Evolutionary conservation across 352 stramenopile species (phyloP), one percentile per base, ranked within the genome.

Genomic region (Phytopythium cucurbitacearum): DNA sequence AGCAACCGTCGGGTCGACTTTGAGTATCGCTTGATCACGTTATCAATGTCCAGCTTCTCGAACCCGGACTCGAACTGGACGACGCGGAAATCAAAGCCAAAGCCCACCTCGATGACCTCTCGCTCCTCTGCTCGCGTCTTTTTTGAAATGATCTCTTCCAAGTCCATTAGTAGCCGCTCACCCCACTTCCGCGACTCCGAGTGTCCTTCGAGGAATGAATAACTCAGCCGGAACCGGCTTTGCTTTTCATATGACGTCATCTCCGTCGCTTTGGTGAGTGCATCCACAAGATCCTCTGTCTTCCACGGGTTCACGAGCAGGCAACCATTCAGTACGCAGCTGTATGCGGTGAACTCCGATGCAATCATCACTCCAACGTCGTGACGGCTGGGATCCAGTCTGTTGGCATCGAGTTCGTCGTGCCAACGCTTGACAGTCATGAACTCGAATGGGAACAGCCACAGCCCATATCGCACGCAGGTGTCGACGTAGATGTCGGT

Each of bases 251-350:
- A 85, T 28, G 85, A 88, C 55, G 71, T 84, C 79, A 92, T 92
- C 35, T 80, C 66, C 1, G 69, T 82, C 1, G 75, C 78, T 42
- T 82, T 88, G 4, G 80, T 62, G 9, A 92, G 67, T 10, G 80
- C 74, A 37, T 57, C 69, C 15, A 89, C 83, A 45, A 97, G 81
- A 54, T 95, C 86, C 28, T 95, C 80, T 0, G 90, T 81, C 67
- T 98, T 98, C 95, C 96, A 99, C 8, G 97, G 97, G 65, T 99
- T 99, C 15, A 99, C 85, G 21, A 97, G 82, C 53, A 99, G 51
- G 42, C 94, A 94, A n/a, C 97, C 97, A 53, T 94, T 87, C 65
- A 99, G 86, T 38, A 99, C 96, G 38, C 97, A 79, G 37, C 90
- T 98, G 63, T 95, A 98, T 12, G 87, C 97, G 2, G 93, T 90